A percentile compares a stretch with the other conserved stretches of the same genome.
Evolutionary conservation across 2,329 filamentous ascomycete species (phyloP).

Genomic region (Fusarium nanum): DNA sequence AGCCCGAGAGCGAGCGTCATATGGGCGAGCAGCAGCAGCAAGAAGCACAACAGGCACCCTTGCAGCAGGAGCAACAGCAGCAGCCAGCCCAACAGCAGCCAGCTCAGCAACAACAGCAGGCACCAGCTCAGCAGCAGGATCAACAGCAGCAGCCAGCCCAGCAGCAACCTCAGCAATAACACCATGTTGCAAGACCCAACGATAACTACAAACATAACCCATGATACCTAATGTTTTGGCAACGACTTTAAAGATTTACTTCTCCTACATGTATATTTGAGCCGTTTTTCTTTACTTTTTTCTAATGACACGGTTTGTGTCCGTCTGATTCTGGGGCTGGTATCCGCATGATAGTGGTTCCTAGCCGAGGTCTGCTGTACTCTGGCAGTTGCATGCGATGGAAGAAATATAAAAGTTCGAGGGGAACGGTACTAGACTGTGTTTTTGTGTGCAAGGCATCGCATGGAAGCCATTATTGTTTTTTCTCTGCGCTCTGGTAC

Average conservation of each 20-base stretch:
- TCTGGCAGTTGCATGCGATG: conserved; percentile 37
- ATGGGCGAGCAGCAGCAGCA: conserved; percentile 64
- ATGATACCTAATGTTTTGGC: conserved; percentile 42
- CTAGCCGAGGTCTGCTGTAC: conserved; percentile 6
- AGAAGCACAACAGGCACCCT: background rate
- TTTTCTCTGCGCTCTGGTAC: conserved; percentile 31
- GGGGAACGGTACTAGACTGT: conserved; percentile 33
- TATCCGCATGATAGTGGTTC: conserved; percentile 37
- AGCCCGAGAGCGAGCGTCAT: conserved; percentile 76
- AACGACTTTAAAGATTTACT: conserved; percentile 45
- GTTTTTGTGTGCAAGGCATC: conserved; percentile 22
- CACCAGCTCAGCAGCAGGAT: background rate
- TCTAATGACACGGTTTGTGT: conserved; percentile 43
- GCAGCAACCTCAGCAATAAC: conserved; percentile 39
- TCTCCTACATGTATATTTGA: conserved; percentile 47
- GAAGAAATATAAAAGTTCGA: conserved; percentile 37
- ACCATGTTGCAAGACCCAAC: conserved; percentile 15
- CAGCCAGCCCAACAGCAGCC: conserved; percentile 33
- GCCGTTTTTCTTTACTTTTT: conserved; percentile 43
- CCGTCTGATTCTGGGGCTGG: conserved; percentile 38
- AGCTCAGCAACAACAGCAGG: conserved; percentile 32
- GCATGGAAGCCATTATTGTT: conserved; percentile 14
- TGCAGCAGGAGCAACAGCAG: conserved; percentile 44
- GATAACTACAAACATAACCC: conserved; percentile 24
- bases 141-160: conserved; percentile 36